Conservation (phyloP, 1,139 yeast genomes). For the Magnusiomyces suaveolens region DNA sequence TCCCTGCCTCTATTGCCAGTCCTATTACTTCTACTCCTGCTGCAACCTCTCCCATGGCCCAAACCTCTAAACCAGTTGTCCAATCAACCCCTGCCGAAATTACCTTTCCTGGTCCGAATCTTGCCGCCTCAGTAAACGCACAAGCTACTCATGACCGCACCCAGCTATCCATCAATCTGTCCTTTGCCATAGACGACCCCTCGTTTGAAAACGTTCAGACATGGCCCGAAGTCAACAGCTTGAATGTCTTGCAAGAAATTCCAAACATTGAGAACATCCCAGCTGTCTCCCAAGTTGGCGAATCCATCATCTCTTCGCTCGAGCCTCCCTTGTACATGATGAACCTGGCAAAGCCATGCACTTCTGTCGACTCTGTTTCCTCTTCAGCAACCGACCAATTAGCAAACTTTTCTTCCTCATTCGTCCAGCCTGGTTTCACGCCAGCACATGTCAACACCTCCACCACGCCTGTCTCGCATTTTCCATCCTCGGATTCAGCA, state of each 20-base stretch:
- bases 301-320: neutral
- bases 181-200: neutral
- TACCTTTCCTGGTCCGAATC: neutral
- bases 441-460: neutral
- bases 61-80: neutral
- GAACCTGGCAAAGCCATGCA: neutral
- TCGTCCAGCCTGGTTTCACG: neutral
- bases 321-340: constrained; percentile 2
- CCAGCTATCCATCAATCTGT: neutral
- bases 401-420: neutral
- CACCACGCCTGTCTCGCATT: neutral
- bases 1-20: too few relatives aligned
- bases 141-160: too few relatives aligned
- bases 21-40: neutral
- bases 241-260: neutral
- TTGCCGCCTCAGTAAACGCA: too few relatives aligned
- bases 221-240: neutral
- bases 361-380: neutral
- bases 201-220: neutral
- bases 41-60: neutral
- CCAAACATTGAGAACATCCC: neutral
- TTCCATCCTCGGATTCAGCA: neutral
- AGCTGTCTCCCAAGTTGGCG: neutral
- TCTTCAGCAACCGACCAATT: neutral
- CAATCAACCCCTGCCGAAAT: neutral